Evolutionary conservation across 805 yeast genomes (phyloP).

Genomic region (Candida parachauliodes): DNA sequence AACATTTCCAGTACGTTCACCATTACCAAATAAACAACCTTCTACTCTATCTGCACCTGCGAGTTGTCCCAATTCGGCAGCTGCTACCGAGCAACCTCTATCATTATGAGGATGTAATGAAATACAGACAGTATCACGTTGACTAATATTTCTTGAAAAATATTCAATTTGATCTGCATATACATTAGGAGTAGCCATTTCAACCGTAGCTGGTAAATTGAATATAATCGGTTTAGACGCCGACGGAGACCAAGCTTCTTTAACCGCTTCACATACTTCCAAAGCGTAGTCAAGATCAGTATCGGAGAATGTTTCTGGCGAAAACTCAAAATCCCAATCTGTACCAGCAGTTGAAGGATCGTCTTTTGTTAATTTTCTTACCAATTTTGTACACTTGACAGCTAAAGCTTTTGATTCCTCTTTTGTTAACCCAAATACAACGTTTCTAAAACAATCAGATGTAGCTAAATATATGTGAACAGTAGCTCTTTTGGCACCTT

Average conservation of each 20-base stretch:
- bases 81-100: constrained; percentile 88
- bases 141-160: constrained; percentile 55
- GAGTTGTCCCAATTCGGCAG: constrained; percentile 74
- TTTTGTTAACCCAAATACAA: constrained; percentile 63
- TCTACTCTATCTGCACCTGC: constrained; percentile 90
- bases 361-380: constrained; percentile 67
- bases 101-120: constrained; percentile 84
- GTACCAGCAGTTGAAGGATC: constrained; percentile 52
- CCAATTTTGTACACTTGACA: constrained; percentile 58
- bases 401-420: constrained; percentile 60
- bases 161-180: constrained; percentile 84
- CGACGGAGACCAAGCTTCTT: constrained; percentile 69
- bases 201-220: constrained; percentile 83
- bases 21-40: constrained; percentile 82
- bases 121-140: constrained; percentile 68
- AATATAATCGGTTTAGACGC: constrained; percentile 66
- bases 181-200: constrained; percentile 74
- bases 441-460: constrained; percentile 67
- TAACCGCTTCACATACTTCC: constrained; percentile 70
- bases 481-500: constrained; percentile 73
- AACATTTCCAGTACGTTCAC: constrained; percentile 86
- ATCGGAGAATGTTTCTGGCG: constrained; percentile 78
- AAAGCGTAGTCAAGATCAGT: constrained; percentile 62
- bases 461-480: constrained; percentile 76
- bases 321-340: constrained; percentile 71